Evolutionary conservation across 1,284 basidiomycete species (phyloP).

Genomic region (Trametes hirsuta): DNA sequence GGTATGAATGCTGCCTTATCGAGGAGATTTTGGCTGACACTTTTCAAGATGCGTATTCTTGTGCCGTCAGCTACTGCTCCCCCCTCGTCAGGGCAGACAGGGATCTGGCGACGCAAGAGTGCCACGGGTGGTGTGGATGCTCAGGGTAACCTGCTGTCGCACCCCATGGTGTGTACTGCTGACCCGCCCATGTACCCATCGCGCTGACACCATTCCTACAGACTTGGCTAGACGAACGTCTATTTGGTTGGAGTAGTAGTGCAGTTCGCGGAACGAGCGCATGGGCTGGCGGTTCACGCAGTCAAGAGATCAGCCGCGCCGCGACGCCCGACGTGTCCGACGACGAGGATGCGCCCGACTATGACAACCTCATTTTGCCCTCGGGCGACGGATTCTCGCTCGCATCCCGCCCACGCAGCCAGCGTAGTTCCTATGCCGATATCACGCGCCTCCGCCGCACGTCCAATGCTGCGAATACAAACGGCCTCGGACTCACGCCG

Average conservation of each 20-base stretch:
- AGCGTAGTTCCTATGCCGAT: conserved; percentile 78
- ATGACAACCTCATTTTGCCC: conserved; percentile 75
- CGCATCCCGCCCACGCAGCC: conserved; percentile 57
- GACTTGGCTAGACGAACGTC: conserved; percentile 91
- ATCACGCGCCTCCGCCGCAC: conserved; percentile 63
- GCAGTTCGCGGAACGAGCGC: conserved; percentile 72
- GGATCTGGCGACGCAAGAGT: conserved; percentile 76
- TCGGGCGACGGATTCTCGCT: conserved; percentile 45
- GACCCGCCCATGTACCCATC: neutral
- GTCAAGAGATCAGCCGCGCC: conserved; percentile 63
- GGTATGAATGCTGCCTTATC: conserved; percentile 45
- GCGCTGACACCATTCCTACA: conserved; percentile 24
- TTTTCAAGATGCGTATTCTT: conserved; percentile 73
- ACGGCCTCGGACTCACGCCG: conserved; percentile 7
- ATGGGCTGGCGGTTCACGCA: conserved; percentile 70
- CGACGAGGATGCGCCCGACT: conserved; percentile 80
- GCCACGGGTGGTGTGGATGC: conserved; percentile 77
- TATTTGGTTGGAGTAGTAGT: conserved; percentile 90
- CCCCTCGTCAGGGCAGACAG: conserved; percentile 68
- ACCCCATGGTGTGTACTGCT: conserved; percentile 66
- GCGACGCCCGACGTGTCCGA: conserved; percentile 73
- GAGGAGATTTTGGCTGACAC: neutral
- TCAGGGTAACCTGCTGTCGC: conserved; percentile 76
- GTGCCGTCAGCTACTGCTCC: conserved; percentile 84
- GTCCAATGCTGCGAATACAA: conserved; percentile 22